These are phyloP conservation scores for Clonostachys byssicola DNA, from an alignment of 2,329 filamentous ascomycete genomes.

Conservation along the genomic window DNA sequence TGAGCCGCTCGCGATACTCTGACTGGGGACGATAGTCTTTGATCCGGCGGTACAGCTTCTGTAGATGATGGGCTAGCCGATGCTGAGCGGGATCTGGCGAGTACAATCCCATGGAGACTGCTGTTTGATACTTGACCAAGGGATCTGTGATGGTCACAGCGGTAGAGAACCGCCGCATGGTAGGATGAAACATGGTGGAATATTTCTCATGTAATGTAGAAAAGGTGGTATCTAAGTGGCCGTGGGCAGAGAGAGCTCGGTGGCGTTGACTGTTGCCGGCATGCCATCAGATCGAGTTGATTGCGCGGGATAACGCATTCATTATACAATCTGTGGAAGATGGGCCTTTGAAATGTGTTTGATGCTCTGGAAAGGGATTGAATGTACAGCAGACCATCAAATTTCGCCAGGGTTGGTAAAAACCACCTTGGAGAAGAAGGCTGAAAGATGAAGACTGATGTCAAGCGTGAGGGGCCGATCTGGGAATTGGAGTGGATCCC, in stretches of 20 bases:
- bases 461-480: no score
- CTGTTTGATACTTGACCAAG: conserved; percentile 69
- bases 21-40: conserved; percentile 74
- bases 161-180: conserved; percentile 31
- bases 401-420: no score
- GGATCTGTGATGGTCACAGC: conserved; percentile 66
- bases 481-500: no score
- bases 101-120: conserved; percentile 63
- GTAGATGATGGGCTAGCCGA: conserved; percentile 69
- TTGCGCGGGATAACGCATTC: no score
- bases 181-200: not conserved
- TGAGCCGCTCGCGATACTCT: conserved; percentile 64
- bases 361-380: no score
- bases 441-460: no score
- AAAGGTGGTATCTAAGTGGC: not conserved
- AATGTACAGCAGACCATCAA: no score
- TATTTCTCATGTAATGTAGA: not conserved
- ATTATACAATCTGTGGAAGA: no score
- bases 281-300: no score
- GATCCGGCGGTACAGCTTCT: conserved; percentile 69
- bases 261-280: no score
- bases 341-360: no score
- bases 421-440: no score
- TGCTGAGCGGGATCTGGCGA: conserved; percentile 69
- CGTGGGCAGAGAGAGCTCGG: not conserved